Conservation (phyloP, 495 filamentous ascomycete species). For the Pseudevernia furfuracea region DNA sequence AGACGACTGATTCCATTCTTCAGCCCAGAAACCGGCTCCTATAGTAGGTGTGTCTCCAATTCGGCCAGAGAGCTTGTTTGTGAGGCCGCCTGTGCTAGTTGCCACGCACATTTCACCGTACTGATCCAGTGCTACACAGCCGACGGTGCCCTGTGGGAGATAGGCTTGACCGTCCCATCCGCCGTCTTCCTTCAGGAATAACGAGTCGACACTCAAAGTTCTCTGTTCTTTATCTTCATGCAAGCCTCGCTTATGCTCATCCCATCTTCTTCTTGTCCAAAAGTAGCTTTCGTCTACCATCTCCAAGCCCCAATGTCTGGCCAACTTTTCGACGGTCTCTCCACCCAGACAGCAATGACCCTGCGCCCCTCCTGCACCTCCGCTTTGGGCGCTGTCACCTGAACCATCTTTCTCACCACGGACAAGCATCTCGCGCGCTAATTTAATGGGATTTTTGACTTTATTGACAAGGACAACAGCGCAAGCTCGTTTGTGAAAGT, state of each 20-base stretch:
- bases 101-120: conserved; percentile 67
- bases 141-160: conserved; percentile 76
- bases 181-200: conserved; percentile 23
- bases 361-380: conserved; percentile 55
- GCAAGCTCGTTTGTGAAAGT: conserved; percentile 61
- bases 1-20: conserved; percentile 50
- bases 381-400: conserved; percentile 57
- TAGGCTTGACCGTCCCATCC: conserved; percentile 48
- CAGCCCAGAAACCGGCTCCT: conserved; percentile 86
- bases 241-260: conserved; percentile 67
- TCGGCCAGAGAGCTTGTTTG: conserved; percentile 72
- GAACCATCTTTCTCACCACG: conserved; percentile 36
- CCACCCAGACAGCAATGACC: conserved; percentile 35
- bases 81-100: conserved; percentile 81
- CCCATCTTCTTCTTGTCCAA: conserved; percentile 72
- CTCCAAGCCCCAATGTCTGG: conserved; percentile 65
- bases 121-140: conserved; percentile 69
- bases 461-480: conserved; percentile 63
- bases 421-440: conserved; percentile 66
- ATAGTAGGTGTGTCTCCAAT: conserved; percentile 84
- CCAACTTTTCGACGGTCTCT: conserved; percentile 58
- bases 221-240: conserved; percentile 33
- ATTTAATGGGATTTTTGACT: conserved; percentile 70
- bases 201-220: conserved; percentile 11
- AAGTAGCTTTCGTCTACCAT: conserved; percentile 66